Conservation (phyloP, 2,329 filamentous ascomycete genomes). For the Aspergillus pseudonomiae region DNA sequence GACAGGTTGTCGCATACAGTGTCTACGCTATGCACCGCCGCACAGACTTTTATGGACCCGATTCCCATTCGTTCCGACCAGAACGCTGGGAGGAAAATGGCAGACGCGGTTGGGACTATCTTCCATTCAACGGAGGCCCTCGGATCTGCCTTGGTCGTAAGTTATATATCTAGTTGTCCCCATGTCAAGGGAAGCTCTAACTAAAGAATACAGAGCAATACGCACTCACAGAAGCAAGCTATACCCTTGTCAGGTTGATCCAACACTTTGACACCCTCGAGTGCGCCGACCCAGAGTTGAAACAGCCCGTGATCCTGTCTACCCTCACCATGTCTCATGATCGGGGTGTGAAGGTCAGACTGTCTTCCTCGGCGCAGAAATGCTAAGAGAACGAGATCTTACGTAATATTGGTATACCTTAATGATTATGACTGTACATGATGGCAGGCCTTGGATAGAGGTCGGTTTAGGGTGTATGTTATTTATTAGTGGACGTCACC, state of each 20-base stretch:
- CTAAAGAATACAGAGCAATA: conserved; percentile 40
- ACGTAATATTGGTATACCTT: not conserved
- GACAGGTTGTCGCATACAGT: conserved; percentile 67
- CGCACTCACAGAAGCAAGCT: conserved; percentile 46
- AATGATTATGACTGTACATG: not conserved
- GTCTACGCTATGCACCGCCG: conserved; percentile 75
- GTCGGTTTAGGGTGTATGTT: not conserved
- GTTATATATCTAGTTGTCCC: conserved; percentile 15
- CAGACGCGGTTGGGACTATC: conserved; percentile 40
- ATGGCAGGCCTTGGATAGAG: not conserved
- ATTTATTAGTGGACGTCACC: not conserved
- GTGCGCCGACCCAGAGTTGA: conserved; percentile 35
- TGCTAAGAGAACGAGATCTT: not conserved
- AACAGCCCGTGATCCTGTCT: conserved; percentile 33
- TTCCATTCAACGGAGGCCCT: conserved; percentile 44
- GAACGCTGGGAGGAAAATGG: conserved; percentile 52
- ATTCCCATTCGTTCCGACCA: conserved; percentile 51
- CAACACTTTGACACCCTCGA: conserved; percentile 42
- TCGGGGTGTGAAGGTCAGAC: conserved; percentile 30
- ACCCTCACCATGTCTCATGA: conserved; percentile 38
- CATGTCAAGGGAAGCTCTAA: not conserved
- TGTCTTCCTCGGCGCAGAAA: conserved; percentile 22
- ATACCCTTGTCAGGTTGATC: conserved; percentile 41
- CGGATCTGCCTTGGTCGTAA: conserved; percentile 45
- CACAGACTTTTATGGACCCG: conserved; percentile 48